A percentile compares a stretch with the other conserved stretches of the same genome.
Conservation (phyloP, 495 filamentous ascomycete genomes). For the Letharia lupina region DNA sequence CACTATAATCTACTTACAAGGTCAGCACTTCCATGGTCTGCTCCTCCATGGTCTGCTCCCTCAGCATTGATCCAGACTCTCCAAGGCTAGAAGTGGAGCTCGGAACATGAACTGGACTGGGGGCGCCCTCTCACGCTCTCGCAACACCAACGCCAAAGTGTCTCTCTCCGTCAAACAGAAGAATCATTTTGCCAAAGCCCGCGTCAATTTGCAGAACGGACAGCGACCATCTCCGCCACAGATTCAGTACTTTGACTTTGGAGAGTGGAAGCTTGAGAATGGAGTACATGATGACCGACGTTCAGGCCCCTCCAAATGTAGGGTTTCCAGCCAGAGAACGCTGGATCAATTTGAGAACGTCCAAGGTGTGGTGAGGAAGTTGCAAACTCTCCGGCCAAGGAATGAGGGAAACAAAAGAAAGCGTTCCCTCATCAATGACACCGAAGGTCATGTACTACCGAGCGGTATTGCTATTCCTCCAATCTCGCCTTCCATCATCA, state of each 20-base stretch:
- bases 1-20: not conserved
- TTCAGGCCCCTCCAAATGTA: not conserved
- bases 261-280: conserved; percentile 8
- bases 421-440: conserved; percentile 3
- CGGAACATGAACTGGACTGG: conserved; percentile 26
- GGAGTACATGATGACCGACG: not conserved
- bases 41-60: not conserved
- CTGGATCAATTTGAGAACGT: conserved; percentile 19
- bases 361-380: conserved; percentile 16
- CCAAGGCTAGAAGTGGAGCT: too few species aligned
- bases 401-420: not conserved
- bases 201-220: conserved; percentile 15
- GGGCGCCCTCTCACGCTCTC: conserved; percentile 23
- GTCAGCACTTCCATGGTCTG: not conserved
- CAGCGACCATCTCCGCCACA: conserved; percentile 1
- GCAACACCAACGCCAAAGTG: conserved; percentile 19
- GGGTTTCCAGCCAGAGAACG: conserved; percentile 9
- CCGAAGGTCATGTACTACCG: conserved; percentile 2
- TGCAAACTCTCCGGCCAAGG: conserved; percentile 16
- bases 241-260: conserved; percentile 13
- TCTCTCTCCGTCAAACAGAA: conserved; percentile 21
- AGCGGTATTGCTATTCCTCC: conserved; percentile 3
- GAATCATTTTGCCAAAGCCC: conserved; percentile 25
- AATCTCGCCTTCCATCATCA: conserved; percentile 15
- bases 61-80: not conserved